These are phyloP conservation scores for Daldinia sp. DNA, from an alignment of 2,329 filamentous ascomycete genomes.

Conservation along the genomic window DNA sequence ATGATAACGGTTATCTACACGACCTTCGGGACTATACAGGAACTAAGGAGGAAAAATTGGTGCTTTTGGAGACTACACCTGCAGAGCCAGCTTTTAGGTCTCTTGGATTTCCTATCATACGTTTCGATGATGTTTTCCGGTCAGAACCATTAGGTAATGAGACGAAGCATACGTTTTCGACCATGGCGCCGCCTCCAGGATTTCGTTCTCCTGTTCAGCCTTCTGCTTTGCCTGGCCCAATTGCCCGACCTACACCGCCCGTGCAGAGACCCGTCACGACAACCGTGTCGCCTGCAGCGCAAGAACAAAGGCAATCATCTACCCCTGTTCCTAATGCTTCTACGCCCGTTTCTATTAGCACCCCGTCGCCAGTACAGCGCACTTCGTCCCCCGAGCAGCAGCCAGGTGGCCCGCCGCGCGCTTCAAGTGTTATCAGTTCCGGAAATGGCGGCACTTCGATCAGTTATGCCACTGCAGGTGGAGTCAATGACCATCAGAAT, in stretches of 20 bases:
- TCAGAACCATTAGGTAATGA: slow-evolving; percentile 51
- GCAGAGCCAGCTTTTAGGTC: slow-evolving; percentile 50
- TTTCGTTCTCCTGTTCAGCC: slow-evolving; percentile 41
- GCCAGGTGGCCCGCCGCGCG: slow-evolving; percentile 32
- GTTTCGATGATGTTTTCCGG: slow-evolving; percentile 52
- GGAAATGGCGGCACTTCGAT: slow-evolving; percentile 54
- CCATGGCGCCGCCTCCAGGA: slow-evolving; percentile 31
- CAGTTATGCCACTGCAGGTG: slow-evolving; percentile 53
- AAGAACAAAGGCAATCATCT: slow-evolving; percentile 33
- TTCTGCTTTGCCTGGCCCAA: slow-evolving; percentile 40
- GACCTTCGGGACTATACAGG: slow-evolving; percentile 53
- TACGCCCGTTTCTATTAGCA: slow-evolving; percentile 25
- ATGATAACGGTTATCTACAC: slow-evolving; percentile 54
- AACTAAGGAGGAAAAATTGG: slow-evolving; percentile 44
- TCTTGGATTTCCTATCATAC: slow-evolving; percentile 51
- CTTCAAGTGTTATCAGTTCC: slow-evolving; percentile 50
- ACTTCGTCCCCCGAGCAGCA: slow-evolving; percentile 33
- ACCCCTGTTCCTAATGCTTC: slow-evolving; percentile 24
- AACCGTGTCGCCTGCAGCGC: slow-evolving; percentile 33
- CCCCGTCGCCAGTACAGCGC: slow-evolving; percentile 34
- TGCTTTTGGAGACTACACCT: slow-evolving; percentile 52
- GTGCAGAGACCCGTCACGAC: slow-evolving; percentile 33
- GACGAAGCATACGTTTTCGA: slow-evolving; percentile 44
- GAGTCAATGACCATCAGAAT: slow-evolving; percentile 50
- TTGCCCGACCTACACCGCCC: slow-evolving; percentile 44